A percentile compares a stretch with the other conserved stretches of the same genome.
Evolutionary conservation across 306 rosid species (phyloP).

Genomic region (Trifolium dubium): DNA sequence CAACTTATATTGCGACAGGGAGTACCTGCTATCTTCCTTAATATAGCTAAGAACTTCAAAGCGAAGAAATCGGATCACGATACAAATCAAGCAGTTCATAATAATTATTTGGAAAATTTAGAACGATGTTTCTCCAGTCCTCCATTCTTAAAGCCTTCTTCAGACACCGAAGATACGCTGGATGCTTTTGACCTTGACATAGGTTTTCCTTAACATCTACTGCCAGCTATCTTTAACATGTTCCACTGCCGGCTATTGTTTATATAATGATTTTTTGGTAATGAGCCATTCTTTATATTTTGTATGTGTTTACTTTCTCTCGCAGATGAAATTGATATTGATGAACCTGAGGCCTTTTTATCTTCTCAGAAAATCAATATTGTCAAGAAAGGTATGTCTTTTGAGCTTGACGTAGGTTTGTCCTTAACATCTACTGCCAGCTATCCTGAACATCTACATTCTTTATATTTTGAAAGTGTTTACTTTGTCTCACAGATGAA

Average conservation of each 20-base stretch:
- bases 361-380: no score
- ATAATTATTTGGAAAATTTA: slow-evolving; percentile 46
- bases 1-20: slow-evolving; percentile 56
- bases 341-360: no score
- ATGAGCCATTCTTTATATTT: not conserved
- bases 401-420: slow-evolving; percentile 73
- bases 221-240: slow-evolving; percentile 1
- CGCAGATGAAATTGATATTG: no score
- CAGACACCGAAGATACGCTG: slow-evolving; percentile 44
- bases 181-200: slow-evolving; percentile 57
- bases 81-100: slow-evolving; percentile 43
- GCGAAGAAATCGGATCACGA: slow-evolving; percentile 43
- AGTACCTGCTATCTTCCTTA: slow-evolving; percentile 49
- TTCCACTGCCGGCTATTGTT: not conserved
- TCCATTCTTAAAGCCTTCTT: slow-evolving; percentile 77
- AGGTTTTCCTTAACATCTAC: slow-evolving; percentile 57
- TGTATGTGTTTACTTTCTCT: no score
- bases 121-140: slow-evolving; percentile 77
- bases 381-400: not conserved
- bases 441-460: not conserved
- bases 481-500: slow-evolving; percentile 63
- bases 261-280: no score
- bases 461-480: slow-evolving; percentile 35
- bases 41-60: slow-evolving; percentile 57
- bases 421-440: slow-evolving; percentile 34